Evolutionary conservation across 179 eudicot genomes (phyloP).

Genomic region (Patellifolia procumbens): DNA sequence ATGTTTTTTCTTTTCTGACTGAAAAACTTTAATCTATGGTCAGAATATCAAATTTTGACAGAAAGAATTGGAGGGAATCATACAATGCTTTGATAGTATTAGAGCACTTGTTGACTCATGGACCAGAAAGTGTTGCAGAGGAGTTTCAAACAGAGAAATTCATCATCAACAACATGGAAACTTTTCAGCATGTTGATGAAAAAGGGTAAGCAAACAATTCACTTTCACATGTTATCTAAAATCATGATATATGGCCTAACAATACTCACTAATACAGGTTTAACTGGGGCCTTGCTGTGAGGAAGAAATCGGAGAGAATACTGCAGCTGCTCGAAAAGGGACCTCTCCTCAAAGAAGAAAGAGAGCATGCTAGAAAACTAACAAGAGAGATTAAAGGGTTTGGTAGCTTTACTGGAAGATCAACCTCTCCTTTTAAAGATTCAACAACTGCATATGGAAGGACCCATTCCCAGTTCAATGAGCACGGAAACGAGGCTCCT

Average conservation of each 20-base stretch:
- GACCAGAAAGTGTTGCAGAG: conserved; percentile 85
- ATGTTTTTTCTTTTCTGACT: neutral
- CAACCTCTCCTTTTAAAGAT: conserved; percentile 25
- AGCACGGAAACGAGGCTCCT: conserved; percentile 39
- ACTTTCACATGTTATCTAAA: neutral
- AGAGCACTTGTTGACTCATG: conserved; percentile 84
- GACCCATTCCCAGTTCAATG: conserved; percentile 65
- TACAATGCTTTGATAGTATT: conserved; percentile 79
- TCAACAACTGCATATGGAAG: conserved; percentile 43
- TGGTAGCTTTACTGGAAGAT: conserved; percentile 66
- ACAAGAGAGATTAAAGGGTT: conserved; percentile 90
- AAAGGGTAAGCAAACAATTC: conserved; percentile 54
- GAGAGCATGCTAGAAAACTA: conserved; percentile 66
- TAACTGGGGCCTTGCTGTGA: conserved; percentile 85
- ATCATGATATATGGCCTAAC: too few species aligned
- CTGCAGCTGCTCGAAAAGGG: conserved; percentile 62
- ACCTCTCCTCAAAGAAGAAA: conserved; percentile 71
- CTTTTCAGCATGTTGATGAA: conserved; percentile 79
- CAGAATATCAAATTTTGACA: conserved; percentile 74
- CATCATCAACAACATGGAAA: conserved; percentile 57
- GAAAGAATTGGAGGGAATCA: conserved; percentile 73
- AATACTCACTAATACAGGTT: conserved; percentile 48
- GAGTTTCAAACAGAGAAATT: conserved; percentile 70
- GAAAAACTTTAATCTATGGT: conserved; percentile 13
- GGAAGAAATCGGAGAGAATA: conserved; percentile 70